Evolutionary conservation across 169 alveolate genomes (phyloP).

Genomic region (Plasmodium adleri): DNA sequence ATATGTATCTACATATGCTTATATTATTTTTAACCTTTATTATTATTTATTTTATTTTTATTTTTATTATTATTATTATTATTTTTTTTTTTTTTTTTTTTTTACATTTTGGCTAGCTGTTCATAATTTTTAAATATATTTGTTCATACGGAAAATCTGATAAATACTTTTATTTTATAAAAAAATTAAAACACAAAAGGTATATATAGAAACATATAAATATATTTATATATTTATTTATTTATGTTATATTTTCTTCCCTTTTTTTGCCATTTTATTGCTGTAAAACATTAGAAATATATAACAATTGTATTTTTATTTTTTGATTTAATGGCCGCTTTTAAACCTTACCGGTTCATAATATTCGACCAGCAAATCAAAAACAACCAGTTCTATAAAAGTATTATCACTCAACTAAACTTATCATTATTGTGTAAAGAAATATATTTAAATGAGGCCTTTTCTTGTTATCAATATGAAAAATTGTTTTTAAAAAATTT

Average conservation of each 20-base stretch:
- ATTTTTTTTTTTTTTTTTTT: no score
- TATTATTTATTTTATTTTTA: no score
- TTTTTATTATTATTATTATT: no score
- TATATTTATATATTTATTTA: neutral
- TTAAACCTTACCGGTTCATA: constrained; percentile 65
- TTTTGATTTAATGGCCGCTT: constrained; percentile 42
- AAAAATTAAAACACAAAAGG: no score
- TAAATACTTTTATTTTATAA: no score
- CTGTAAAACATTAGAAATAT: neutral
- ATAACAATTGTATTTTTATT: neutral
- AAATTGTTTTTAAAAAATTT: constrained; percentile 25
- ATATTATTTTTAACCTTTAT: no score
- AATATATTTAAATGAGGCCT: constrained; percentile 45
- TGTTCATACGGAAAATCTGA: no score
- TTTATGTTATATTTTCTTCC: neutral
- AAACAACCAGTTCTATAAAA: constrained; percentile 22
- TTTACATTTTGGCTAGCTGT: no score
- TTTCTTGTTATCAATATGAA: constrained; percentile 30
- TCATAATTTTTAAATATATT: no score
- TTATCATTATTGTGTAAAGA: constrained; percentile 64
- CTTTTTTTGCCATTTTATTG: constrained; percentile 1
- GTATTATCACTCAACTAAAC: constrained; percentile 33
- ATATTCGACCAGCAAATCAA: constrained; percentile 29
- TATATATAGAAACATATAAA: no score
- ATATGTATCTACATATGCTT: no score